Evolutionary conservation across 2,329 filamentous ascomycete genomes (phyloP).

Genomic region (Neonectria coccinea): DNA sequence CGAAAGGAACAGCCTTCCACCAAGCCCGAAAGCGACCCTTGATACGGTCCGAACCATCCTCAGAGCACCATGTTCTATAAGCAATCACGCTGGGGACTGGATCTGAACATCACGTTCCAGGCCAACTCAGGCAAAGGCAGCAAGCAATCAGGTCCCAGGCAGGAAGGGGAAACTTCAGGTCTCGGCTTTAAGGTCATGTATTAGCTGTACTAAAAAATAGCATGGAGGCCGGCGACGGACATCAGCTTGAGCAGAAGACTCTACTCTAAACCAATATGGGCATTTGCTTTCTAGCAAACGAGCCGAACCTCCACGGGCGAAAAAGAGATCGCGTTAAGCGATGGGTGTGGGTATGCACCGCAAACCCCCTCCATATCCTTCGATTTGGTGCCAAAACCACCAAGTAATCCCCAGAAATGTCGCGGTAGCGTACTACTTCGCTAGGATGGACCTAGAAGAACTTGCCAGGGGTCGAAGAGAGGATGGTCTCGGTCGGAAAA

Average conservation of each 20-base stretch:
- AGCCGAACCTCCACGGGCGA: conserved; percentile 1
- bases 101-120: too few species aligned
- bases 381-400: not conserved
- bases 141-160: too few species aligned
- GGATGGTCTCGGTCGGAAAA: conserved; percentile 38
- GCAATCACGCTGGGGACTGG: too few species aligned
- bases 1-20: too few species aligned
- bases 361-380: not conserved
- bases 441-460: conserved; percentile 60
- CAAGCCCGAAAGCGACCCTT: too few species aligned
- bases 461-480: conserved; percentile 59
- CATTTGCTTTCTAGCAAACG: conserved; percentile 21
- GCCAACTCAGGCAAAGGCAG: too few species aligned
- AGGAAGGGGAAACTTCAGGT: not conserved
- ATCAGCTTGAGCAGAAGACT: conserved; percentile 28
- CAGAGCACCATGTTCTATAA: too few species aligned
- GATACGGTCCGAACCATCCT: too few species aligned
- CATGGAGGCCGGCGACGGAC: conserved; percentile 40
- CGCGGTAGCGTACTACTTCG: conserved; percentile 25
- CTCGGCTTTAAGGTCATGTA: not conserved
- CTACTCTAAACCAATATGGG: conserved; percentile 38
- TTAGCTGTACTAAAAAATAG: conserved; percentile 45
- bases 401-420: conserved; percentile 10
- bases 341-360: not conserved
- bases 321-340: not conserved